Evolutionary conservation across 371 early-diverging fungal species (phyloP).

Genomic region (Mucor mucedo): DNA sequence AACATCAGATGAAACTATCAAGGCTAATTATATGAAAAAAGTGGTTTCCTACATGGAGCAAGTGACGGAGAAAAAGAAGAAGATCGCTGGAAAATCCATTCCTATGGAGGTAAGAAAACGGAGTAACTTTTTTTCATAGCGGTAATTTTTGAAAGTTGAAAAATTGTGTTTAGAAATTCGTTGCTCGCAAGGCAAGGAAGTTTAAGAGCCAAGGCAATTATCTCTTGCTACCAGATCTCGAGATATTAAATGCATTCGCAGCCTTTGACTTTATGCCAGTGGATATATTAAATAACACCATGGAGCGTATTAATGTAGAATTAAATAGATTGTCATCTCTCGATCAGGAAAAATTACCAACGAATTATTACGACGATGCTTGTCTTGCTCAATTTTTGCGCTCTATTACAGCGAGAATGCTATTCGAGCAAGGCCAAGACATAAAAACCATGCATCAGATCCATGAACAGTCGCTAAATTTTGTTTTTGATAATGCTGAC

Average conservation of each 20-base stretch:
- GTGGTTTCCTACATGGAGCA: constrained; percentile 54
- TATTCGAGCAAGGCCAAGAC: constrained; percentile 18
- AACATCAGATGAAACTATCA: constrained; percentile 11
- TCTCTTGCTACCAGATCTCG: constrained; percentile 71
- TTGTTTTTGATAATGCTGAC: constrained; percentile 35
- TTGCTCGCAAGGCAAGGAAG: constrained; percentile 74
- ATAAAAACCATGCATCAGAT: constrained; percentile 7
- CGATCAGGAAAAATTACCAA: neutral
- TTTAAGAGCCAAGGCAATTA: constrained; percentile 61
- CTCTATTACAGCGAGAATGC: constrained; percentile 27
- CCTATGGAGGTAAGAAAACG: constrained; percentile 66
- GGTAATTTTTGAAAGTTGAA: too few species aligned
- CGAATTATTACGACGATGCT: constrained; percentile 64
- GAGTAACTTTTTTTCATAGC: neutral
- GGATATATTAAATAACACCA: constrained; percentile 39
- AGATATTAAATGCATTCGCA: constrained; percentile 68
- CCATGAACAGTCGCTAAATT: constrained; percentile 26
- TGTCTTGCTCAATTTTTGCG: constrained; percentile 68
- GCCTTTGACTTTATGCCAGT: constrained; percentile 65
- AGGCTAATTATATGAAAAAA: constrained; percentile 22
- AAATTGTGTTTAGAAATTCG: constrained; percentile 60
- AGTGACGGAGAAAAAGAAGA: constrained; percentile 64
- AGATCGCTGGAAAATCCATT: constrained; percentile 79
- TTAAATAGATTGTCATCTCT: constrained; percentile 37
- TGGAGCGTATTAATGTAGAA: constrained; percentile 51